phyloP scores from a whole-genome alignment of 805 yeast genomes.

The Candida vaughaniae region DNA sequence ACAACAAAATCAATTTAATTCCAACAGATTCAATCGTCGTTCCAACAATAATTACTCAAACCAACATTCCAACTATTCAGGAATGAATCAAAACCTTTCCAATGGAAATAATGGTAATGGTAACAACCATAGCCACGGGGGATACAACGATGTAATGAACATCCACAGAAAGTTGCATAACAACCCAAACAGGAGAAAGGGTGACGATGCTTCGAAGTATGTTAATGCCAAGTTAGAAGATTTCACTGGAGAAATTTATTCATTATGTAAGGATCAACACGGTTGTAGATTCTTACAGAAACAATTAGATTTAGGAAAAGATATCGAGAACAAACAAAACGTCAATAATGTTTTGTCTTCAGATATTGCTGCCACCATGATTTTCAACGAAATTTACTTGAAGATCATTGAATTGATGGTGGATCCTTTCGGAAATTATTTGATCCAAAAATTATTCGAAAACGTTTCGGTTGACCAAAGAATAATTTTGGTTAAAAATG shows the following conservation, averaged over 20 bases:
- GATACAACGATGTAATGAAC: conserved; percentile 28
- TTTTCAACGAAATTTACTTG: conserved; percentile 75
- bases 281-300: conserved; percentile 92
- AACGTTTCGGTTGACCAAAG: conserved; percentile 70
- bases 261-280: conserved; percentile 91
- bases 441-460: conserved; percentile 87
- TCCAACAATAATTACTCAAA: conserved; percentile 5
- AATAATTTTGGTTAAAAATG: conserved; percentile 62
- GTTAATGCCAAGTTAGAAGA: conserved; percentile 66
- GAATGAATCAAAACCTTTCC: background rate
- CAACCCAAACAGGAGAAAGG: conserved; percentile 33
- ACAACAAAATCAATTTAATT: conserved; percentile 9
- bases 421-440: conserved; percentile 96
- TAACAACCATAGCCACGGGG: conserved; percentile 1
- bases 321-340: conserved; percentile 16
- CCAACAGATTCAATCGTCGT: conserved; percentile 10
- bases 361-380: conserved; percentile 63
- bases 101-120: conserved; percentile 2
- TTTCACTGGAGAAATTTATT: conserved; percentile 69
- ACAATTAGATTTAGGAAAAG: conserved; percentile 67
- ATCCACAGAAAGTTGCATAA: conserved; percentile 44
- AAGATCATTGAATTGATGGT: conserved; percentile 86
- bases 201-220: conserved; percentile 70
- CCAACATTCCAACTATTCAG: conserved; percentile 2
- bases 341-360: conserved; percentile 13